Conservation (phyloP, 371 early-diverging fungal genomes). For the Smittium culicis region DNA sequence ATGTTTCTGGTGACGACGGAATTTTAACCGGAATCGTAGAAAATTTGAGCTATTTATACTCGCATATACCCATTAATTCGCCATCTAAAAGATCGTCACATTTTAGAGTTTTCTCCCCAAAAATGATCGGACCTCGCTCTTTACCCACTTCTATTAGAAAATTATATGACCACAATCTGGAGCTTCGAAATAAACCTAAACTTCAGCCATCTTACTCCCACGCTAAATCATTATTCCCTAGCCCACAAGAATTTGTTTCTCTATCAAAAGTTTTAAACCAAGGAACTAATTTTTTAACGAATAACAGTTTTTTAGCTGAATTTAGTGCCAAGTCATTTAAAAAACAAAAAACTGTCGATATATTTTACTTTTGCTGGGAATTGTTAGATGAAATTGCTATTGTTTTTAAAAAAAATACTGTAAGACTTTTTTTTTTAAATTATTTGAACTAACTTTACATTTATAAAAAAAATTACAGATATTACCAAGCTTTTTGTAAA, state of each 20-base stretch:
- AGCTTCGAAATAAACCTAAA: no score
- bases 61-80: constrained; percentile 24
- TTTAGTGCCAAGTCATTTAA: not conserved
- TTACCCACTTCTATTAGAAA: not conserved
- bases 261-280: no score
- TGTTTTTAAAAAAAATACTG: not conserved
- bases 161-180: not conserved
- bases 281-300: no score
- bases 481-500: no score
- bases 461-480: no score
- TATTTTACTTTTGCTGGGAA: constrained; percentile 31
- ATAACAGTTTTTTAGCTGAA: no score
- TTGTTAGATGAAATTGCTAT: constrained; percentile 27
- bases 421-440: no score
- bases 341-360: constrained; percentile 20
- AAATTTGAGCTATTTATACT: constrained; percentile 26
- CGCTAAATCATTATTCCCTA: no score
- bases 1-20: not conserved
- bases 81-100: constrained; percentile 19
- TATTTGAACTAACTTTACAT: no score
- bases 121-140: not conserved
- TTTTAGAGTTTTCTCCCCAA: constrained; percentile 14
- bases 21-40: constrained; percentile 20
- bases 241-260: no score
- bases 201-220: no score